Conservation (phyloP, 192 early-diverging fungal genomes). For the Mortierella alpina region DNA sequence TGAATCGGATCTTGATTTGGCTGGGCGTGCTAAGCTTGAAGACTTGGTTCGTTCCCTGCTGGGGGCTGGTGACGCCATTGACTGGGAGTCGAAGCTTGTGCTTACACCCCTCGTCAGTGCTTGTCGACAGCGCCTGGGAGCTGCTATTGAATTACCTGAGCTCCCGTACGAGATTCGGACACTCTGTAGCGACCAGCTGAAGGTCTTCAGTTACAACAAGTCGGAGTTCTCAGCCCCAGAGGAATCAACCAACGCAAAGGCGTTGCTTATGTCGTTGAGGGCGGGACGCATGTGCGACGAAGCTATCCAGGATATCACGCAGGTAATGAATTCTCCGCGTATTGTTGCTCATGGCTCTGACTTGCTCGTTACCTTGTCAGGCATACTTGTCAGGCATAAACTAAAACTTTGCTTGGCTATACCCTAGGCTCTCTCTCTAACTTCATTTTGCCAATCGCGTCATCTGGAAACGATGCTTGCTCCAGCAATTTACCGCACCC, state of each 20-base stretch:
- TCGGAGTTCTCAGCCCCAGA: not conserved
- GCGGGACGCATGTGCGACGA: conserved; percentile 28
- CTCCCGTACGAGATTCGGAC: not conserved
- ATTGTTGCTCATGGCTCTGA: too few species aligned
- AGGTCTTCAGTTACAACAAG: not conserved
- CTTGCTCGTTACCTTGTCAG: too few species aligned
- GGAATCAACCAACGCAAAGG: not conserved
- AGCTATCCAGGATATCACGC: conserved; percentile 11
- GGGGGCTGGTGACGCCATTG: not conserved
- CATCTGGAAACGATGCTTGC: not conserved
- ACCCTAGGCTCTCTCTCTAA: too few species aligned
- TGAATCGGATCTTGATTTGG: not conserved
- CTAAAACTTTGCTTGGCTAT: too few species aligned
- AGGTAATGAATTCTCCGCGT: not conserved
- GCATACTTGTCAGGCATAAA: too few species aligned
- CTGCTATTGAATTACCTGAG: conserved; percentile 1
- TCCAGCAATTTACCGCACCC: conserved; percentile 22
- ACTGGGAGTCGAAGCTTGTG: conserved; percentile 22
- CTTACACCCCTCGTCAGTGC: conserved; percentile 3
- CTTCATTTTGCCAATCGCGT: too few species aligned
- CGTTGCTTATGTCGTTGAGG: conserved; percentile 11
- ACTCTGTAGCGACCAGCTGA: conserved; percentile 10
- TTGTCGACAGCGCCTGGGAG: conserved; percentile 2
- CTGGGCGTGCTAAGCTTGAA: not conserved
- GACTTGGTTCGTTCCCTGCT: not conserved